A percentile compares a stretch with the other conserved stretches of the same genome.
These are phyloP conservation scores for Claviceps monticola DNA, from an alignment of 2,329 filamentous ascomycete species.

Conservation along the genomic window DNA sequence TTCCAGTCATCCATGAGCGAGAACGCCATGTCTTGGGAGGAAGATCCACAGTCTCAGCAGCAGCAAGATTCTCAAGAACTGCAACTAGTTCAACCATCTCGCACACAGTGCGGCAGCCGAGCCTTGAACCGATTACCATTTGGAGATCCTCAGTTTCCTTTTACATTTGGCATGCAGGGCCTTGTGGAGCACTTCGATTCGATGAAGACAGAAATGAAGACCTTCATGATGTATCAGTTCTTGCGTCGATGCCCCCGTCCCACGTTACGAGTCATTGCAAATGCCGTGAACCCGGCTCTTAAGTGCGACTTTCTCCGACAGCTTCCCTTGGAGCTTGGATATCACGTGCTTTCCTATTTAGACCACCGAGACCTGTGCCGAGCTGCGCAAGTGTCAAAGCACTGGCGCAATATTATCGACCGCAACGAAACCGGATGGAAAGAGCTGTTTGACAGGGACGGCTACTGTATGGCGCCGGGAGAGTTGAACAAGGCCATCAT, in stretches of 20 bases:
- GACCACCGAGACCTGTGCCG: constrained; percentile 76
- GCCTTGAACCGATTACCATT: neutral
- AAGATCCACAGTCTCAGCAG: constrained; percentile 28
- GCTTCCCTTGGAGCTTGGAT: constrained; percentile 72
- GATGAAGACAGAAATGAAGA: constrained; percentile 83
- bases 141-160: constrained; percentile 8
- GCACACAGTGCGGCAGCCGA: constrained; percentile 11
- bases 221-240: constrained; percentile 93
- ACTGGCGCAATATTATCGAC: constrained; percentile 83
- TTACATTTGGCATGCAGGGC: constrained; percentile 65
- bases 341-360: constrained; percentile 78
- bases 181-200: constrained; percentile 85
- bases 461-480: constrained; percentile 62
- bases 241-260: constrained; percentile 76
- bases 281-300: constrained; percentile 81
- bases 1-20: constrained; percentile 19
- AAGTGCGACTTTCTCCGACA: constrained; percentile 86
- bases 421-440: constrained; percentile 95
- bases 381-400: constrained; percentile 84
- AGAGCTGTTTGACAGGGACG: constrained; percentile 73
- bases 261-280: constrained; percentile 77
- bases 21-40: constrained; percentile 18
- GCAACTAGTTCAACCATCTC: constrained; percentile 5
- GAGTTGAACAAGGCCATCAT: constrained; percentile 76
- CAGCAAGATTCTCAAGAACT: constrained; percentile 12